Conservation (phyloP, 345 rosid species). For the Melastoma malabathricum region DNA sequence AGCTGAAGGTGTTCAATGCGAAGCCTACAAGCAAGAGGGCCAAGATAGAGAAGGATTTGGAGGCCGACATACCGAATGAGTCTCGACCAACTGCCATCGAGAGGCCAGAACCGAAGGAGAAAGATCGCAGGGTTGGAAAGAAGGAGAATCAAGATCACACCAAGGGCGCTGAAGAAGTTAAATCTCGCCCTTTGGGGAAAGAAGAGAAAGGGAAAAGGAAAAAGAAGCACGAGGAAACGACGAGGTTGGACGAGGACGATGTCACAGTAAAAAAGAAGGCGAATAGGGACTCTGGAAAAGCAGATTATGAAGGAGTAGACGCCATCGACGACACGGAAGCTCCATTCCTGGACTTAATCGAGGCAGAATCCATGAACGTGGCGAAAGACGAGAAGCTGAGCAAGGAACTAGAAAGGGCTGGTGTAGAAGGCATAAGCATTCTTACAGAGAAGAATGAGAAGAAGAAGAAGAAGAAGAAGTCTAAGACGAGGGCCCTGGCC, state of each 20-base stretch:
- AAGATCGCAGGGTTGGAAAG: constrained; percentile 11
- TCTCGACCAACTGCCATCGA: not conserved
- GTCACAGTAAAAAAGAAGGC: constrained; percentile 9
- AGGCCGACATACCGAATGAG: too few relatives aligned
- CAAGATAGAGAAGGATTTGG: constrained; percentile 11
- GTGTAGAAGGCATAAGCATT: constrained; percentile 14
- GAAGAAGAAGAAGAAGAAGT: constrained; percentile 56
- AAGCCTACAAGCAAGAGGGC: constrained; percentile 37
- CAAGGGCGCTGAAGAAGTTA: constrained; percentile 3
- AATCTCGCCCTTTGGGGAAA: not conserved
- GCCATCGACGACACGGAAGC: constrained; percentile 43
- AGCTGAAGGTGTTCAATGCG: constrained; percentile 65
- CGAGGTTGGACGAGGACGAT: constrained; percentile 2
- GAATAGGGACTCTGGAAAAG: constrained; percentile 10
- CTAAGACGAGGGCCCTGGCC: constrained; percentile 15
- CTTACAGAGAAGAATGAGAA: too few relatives aligned
- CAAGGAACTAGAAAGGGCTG: constrained; percentile 12
- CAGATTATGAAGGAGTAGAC: constrained; percentile 28
- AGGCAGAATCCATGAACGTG: constrained; percentile 12
- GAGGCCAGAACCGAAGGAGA: constrained; percentile 15
- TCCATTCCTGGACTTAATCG: constrained; percentile 52
- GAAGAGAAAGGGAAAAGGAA: constrained; percentile 18
- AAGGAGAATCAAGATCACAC: constrained; percentile 5
- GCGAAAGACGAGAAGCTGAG: constrained; percentile 6
- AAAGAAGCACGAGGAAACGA: constrained; percentile 16